Evolutionary conservation across 441 rosid genomes (phyloP).

Genomic region (Adansonia rubrostipa): DNA sequence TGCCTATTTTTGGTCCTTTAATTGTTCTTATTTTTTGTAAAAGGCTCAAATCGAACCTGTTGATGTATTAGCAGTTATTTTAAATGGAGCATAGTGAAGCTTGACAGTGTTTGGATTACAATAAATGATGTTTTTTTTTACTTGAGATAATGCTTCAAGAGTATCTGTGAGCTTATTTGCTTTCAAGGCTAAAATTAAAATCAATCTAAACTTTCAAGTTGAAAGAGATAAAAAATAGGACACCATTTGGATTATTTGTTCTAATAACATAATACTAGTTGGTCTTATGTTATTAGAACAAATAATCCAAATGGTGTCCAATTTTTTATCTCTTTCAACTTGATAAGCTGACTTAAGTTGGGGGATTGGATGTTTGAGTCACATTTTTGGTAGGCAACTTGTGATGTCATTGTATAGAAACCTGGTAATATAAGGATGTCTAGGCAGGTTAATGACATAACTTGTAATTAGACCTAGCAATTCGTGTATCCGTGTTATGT

Average conservation of each 20-base stretch:
- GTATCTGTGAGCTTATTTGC: not conserved
- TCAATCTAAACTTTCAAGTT: not conserved
- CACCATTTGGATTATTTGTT: not conserved
- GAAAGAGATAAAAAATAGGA: not conserved
- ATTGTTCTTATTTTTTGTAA: not conserved
- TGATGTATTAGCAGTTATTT: not conserved
- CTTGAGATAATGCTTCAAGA: not conserved
- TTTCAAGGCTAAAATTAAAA: slow-evolving; percentile 4
- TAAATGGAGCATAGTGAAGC: not conserved
- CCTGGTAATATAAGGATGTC: not conserved
- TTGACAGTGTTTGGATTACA: not conserved
- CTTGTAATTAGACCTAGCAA: not conserved
- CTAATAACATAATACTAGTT: not conserved
- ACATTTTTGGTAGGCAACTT: not conserved
- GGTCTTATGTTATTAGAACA: not conserved
- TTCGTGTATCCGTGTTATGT: too few relatives aligned
- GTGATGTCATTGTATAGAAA: not conserved
- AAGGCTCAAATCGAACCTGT: not conserved
- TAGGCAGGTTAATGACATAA: not conserved
- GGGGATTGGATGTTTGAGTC: not conserved
- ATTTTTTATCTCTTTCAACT: not conserved
- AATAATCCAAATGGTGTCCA: not conserved
- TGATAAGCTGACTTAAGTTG: not conserved
- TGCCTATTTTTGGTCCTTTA: not conserved
- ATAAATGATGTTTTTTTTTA: not conserved